Conservation (phyloP, 1,139 yeast genomes). For the Lodderomyces margitis region DNA sequence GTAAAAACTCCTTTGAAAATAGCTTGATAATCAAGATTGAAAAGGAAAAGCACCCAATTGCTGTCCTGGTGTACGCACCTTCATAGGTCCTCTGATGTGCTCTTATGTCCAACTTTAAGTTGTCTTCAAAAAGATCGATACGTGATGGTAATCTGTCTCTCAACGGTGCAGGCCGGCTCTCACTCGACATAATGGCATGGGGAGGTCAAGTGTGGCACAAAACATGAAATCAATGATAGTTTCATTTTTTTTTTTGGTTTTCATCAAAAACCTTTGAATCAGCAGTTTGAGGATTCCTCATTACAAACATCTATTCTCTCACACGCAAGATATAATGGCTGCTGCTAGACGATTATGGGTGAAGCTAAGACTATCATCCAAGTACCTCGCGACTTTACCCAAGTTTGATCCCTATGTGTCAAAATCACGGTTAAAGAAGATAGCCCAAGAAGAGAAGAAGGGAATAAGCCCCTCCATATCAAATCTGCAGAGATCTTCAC, state of each 20-base stretch:
- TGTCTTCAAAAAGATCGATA: slow-evolving; percentile 34
- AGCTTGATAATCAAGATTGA: slow-evolving; percentile 50
- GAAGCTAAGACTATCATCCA: slow-evolving; percentile 30
- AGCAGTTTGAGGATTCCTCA: too few species aligned
- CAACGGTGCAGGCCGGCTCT: slow-evolving; percentile 7
- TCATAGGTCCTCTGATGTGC: slow-evolving; percentile 64
- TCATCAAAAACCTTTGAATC: too few species aligned
- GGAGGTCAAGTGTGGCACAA: neutral
- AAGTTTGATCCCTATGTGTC: slow-evolving; percentile 31
- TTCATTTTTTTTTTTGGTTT: neutral
- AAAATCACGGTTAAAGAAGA: slow-evolving; percentile 30
- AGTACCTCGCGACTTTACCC: slow-evolving; percentile 35
- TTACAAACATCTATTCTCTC: neutral
- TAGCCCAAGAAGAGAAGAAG: slow-evolving; percentile 29
- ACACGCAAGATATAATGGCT: slow-evolving; percentile 21
- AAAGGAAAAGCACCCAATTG: slow-evolving; percentile 47
- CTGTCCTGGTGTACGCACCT: slow-evolving; percentile 58
- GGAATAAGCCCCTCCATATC: slow-evolving; percentile 16
- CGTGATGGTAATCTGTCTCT: slow-evolving; percentile 32
- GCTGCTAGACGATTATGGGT: slow-evolving; percentile 35
- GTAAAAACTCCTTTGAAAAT: slow-evolving; percentile 51
- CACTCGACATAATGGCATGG: slow-evolving; percentile 2
- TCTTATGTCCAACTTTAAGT: slow-evolving; percentile 49
- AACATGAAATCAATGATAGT: neutral
- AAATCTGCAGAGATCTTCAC: slow-evolving; percentile 17